Evolutionary conservation across 2,329 filamentous ascomycete species (phyloP), one percentile per base, ranked within the genome.

Genomic region (Talaromyces sp.): DNA sequence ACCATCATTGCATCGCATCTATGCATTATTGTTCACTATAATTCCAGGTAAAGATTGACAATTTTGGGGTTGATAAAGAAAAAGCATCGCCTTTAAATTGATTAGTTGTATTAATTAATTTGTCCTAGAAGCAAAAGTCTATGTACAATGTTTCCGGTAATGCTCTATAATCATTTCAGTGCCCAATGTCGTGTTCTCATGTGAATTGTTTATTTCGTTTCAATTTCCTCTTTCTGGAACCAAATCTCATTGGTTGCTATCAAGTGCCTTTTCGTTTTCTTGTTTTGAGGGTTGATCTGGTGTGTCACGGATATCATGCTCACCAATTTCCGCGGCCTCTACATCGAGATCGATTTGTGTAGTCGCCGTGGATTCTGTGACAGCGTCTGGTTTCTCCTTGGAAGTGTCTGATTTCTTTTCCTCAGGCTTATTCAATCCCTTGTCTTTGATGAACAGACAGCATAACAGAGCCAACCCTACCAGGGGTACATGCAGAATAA

Each of bases 401-500:
- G 19, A 11, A 54, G n/a, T 32, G 11, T 62, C 61, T 56, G 69
- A 64, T 14, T 58, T 67, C 0, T 65, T 64, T 8, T 74, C 72
- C 55, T 72, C 73, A 0, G 67, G 68, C 51, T 72, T 67, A 48
- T 73, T 71, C 54, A 85, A 64, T 0, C 82, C 83, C 32, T 72
- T 73, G 60, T 84, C 79, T 56, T 77, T 80, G 60, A 87, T 76
- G 11, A 85, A 76, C 0, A 81, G 10, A 62, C 81, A 84, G 1
- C 79, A 71, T 7, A 81, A 51, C 11, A 86, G 72, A 62, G 81
- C 84, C 0, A 79, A 53, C 0, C 77, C 82, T 9, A 84, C 80
- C 3, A 86, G 63, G 0, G 84, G 83, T 0, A 83, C 77, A 67
- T 83, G 83, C 43, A 85, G 68, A 26, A 82, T 79, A 62, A 87